Percentiles rank a stretch among this genome's conserved stretches.
Evolutionary conservation across 2,329 filamentous ascomycete species (phyloP).

Genomic region (Aspergillus ochraceus): DNA sequence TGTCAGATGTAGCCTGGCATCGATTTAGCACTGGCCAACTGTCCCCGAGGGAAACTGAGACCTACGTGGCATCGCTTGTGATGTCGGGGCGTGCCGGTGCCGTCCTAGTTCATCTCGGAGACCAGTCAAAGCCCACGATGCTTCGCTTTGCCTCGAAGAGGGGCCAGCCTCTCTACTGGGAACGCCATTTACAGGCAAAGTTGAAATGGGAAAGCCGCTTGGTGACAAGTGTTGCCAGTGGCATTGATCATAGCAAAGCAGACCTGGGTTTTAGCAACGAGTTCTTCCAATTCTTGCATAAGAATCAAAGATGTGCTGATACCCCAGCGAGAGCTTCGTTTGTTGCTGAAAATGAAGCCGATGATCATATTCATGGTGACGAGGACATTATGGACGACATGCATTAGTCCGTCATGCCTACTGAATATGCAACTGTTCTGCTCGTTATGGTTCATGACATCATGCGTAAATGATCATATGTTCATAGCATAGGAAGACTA

Average conservation of each 20-base stretch:
- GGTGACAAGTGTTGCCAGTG: constrained; percentile 52
- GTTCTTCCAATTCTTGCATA: constrained; percentile 56
- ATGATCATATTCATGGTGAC: constrained; percentile 31
- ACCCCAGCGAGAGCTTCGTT: constrained; percentile 18
- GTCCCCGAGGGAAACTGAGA: constrained; percentile 30
- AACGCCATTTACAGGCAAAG: constrained; percentile 38
- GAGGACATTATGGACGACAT: constrained; percentile 44
- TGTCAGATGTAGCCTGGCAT: constrained; percentile 47
- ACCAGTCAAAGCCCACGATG: constrained; percentile 44
- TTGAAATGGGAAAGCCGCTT: constrained; percentile 52
- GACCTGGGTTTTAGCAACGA: constrained; percentile 60
- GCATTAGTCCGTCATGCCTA: constrained; percentile 14
- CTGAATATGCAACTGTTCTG: no score
- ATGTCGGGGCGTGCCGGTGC: constrained; percentile 52
- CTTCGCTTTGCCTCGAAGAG: constrained; percentile 52
- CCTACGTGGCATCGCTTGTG: constrained; percentile 48
- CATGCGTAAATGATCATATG: no score
- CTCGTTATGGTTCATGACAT: no score
- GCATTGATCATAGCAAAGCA: constrained; percentile 56
- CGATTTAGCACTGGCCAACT: constrained; percentile 27
- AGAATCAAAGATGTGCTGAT: constrained; percentile 41
- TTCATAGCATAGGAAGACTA: no score
- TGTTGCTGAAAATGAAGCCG: constrained; percentile 10
- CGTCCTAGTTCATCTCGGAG: constrained; percentile 46
- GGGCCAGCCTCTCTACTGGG: constrained; percentile 35